Evolutionary conservation across 2,329 filamentous ascomycete species (phyloP).

Genomic region (Xylaria hypoxylon): DNA sequence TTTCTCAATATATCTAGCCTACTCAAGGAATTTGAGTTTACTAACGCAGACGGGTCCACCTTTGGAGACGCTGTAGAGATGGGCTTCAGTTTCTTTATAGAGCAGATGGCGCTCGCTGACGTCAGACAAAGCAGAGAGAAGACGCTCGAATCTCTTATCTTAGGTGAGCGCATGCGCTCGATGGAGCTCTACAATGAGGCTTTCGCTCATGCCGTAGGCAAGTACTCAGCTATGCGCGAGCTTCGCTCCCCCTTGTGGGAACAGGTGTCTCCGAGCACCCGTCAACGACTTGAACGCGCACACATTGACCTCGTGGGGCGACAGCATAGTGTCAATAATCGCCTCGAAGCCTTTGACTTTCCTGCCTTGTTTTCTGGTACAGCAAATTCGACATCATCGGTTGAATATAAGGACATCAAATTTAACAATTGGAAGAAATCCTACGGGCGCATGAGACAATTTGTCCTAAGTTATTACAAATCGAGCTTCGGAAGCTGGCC

Average conservation of each 20-base stretch:
- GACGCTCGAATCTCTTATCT: slow-evolving; percentile 87
- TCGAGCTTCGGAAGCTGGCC: slow-evolving; percentile 78
- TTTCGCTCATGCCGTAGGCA: slow-evolving; percentile 90
- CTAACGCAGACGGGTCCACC: slow-evolving; percentile 65
- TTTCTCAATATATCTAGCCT: slow-evolving; percentile 66
- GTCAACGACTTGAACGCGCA: slow-evolving; percentile 83
- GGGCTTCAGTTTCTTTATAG: slow-evolving; percentile 80
- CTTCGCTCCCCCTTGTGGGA: slow-evolving; percentile 76
- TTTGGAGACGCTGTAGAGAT: slow-evolving; percentile 71
- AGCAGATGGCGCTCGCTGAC: slow-evolving; percentile 81
- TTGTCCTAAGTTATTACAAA: slow-evolving; percentile 76
- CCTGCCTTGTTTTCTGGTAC: slow-evolving; percentile 89
- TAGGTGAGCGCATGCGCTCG: slow-evolving; percentile 88
- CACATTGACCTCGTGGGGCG: slow-evolving; percentile 82
- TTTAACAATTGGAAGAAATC: slow-evolving; percentile 86
- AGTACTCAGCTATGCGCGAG: slow-evolving; percentile 78
- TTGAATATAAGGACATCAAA: slow-evolving; percentile 80
- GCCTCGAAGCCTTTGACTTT: slow-evolving; percentile 90
- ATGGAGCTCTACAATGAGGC: slow-evolving; percentile 88
- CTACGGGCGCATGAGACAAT: slow-evolving; percentile 80
- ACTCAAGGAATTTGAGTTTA: slow-evolving; percentile 69
- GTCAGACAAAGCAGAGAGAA: slow-evolving; percentile 86
- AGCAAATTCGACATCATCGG: slow-evolving; percentile 82
- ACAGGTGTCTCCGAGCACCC: slow-evolving; percentile 76
- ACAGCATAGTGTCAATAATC: slow-evolving; percentile 74